phyloP scores from a whole-genome alignment of 345 rosid species.

The Camelina laxa region DNA sequence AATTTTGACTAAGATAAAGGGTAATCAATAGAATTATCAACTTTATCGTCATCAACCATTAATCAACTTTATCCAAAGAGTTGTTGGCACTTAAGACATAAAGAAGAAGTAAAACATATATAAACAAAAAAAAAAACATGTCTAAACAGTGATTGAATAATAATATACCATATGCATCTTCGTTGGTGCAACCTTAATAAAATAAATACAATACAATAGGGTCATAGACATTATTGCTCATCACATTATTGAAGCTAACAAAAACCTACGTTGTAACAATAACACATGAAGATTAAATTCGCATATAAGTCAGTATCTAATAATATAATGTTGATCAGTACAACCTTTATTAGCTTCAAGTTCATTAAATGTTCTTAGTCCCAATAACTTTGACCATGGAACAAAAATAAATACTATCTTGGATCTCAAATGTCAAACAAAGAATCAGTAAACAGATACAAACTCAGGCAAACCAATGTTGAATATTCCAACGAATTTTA shows the following conservation, averaged over 20 bases:
- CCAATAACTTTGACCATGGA: slow-evolving; percentile 23
- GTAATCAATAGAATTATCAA: background rate
- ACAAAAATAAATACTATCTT: background rate
- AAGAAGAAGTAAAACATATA: slow-evolving; percentile 2
- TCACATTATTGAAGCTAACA: slow-evolving; percentile 4
- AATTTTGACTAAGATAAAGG: background rate
- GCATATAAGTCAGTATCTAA: background rate
- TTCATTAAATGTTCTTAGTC: background rate
- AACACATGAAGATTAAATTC: background rate
- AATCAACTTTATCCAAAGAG: slow-evolving; percentile 26
- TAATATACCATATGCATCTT: background rate
- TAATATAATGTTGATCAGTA: background rate
- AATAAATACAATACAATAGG: background rate
- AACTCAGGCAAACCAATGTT: background rate
- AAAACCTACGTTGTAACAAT: slow-evolving; percentile 1
- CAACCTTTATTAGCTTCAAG: background rate
- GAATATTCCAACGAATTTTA: slow-evolving; percentile 31
- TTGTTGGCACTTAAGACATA: slow-evolving; percentile 12
- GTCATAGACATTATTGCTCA: slow-evolving; percentile 15
- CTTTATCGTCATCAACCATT: slow-evolving; percentile 19
- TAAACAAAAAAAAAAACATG: background rate
- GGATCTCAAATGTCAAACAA: slow-evolving; percentile 15
- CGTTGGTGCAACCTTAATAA: background rate
- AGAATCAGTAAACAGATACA: slow-evolving; percentile 15
- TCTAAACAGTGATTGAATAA: background rate